These are phyloP conservation scores for Penicillium odoratum DNA, from an alignment of 495 filamentous ascomycete genomes.

Conservation along the genomic window DNA sequence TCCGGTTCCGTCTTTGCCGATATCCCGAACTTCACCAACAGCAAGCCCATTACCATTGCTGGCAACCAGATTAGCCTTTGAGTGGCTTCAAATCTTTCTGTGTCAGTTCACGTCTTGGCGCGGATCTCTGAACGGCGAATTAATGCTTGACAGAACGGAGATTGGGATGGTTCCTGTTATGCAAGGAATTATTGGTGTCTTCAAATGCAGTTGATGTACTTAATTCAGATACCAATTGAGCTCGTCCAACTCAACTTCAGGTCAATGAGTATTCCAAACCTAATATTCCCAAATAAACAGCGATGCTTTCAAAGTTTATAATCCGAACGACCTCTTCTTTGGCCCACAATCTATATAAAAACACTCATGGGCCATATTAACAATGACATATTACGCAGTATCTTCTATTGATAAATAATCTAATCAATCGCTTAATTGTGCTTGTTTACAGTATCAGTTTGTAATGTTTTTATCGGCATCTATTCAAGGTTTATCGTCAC, in stretches of 20 bases:
- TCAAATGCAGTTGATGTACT: background rate
- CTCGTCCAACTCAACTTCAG: background rate
- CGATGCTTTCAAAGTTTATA: too few species aligned
- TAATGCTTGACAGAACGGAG: background rate
- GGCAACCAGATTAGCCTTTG: constrained; percentile 9
- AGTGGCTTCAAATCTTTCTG: background rate
- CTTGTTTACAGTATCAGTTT: background rate
- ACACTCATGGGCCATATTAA: too few species aligned
- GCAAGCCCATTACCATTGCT: constrained; percentile 24
- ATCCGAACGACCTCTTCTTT: too few species aligned
- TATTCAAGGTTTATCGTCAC: background rate
- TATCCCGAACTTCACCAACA: constrained; percentile 33
- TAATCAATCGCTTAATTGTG: background rate
- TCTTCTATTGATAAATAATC: background rate
- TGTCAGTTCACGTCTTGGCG: background rate
- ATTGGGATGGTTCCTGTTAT: background rate
- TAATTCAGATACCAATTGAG: background rate
- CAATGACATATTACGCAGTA: too few species aligned
- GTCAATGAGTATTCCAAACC: background rate
- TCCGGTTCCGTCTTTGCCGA: constrained; percentile 22
- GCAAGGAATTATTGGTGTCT: background rate
- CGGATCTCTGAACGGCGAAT: background rate
- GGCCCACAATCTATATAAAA: too few species aligned
- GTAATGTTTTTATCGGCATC: background rate
- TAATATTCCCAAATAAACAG: too few species aligned